Conservation (phyloP, 768 basidiomycete genomes). For the Lactifluus rugatus region DNA sequence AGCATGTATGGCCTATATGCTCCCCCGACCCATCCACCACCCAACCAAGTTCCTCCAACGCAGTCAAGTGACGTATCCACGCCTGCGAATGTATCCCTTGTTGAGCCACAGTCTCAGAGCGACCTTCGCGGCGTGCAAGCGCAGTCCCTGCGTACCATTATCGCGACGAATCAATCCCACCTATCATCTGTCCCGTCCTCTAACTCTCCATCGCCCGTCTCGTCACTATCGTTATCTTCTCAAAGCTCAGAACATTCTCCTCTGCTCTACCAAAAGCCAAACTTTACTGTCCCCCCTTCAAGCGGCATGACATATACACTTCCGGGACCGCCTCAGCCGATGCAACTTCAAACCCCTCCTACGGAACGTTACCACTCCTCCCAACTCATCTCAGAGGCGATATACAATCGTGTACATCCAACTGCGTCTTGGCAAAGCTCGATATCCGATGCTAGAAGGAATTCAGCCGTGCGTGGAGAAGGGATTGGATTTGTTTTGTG, state of each 20-base stretch:
- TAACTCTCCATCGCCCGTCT: constrained; percentile 19
- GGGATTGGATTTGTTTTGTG: constrained; percentile 6
- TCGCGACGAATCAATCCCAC: not conserved
- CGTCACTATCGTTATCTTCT: constrained; percentile 16
- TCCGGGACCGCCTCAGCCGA: constrained; percentile 3
- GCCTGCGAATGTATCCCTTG: constrained; percentile 1
- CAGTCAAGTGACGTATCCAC: constrained; percentile 1
- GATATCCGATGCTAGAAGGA: constrained; percentile 1
- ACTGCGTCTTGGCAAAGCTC: constrained; percentile 7
- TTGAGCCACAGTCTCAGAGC: constrained; percentile 5
- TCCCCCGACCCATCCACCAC: constrained; percentile 18
- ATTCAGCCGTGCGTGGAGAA: not conserved
- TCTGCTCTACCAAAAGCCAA: constrained; percentile 10
- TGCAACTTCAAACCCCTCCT: not conserved
- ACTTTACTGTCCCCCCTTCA: not conserved
- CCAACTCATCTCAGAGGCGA: not conserved
- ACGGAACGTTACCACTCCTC: constrained; percentile 2
- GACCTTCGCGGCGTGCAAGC: not conserved
- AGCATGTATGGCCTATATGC: constrained; percentile 11
- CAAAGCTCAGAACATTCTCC: constrained; percentile 17
- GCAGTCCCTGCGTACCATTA: not conserved
- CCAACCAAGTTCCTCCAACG: not conserved
- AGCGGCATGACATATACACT: constrained; percentile 3
- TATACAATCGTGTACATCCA: constrained; percentile 1
- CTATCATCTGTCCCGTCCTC: constrained; percentile 5